Evolutionary conservation across 2,329 filamentous ascomycete genomes (phyloP), one percentile per base, ranked within the genome.

Genomic region (Colletotrichum truncatum): DNA sequence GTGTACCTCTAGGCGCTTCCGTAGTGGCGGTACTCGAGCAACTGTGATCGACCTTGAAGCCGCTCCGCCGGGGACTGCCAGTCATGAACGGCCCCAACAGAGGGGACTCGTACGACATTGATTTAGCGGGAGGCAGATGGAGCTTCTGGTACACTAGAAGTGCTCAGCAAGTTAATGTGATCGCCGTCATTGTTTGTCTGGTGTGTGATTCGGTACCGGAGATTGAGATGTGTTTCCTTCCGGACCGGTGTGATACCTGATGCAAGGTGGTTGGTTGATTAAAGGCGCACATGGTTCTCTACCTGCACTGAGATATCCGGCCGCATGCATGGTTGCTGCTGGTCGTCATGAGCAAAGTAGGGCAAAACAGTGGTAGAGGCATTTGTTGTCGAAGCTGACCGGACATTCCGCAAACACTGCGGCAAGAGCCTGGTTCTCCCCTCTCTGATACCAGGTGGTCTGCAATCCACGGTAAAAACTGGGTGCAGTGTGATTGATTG

Each of bases 101-200:
- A 65, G 63, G 63, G 49, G 51, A 62, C 41, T 65, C 63, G 63
- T 65, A 65, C 57, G 63, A 65, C 63, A 62, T 43, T 62, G 34
- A 65, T 45, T 62, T 62, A 51, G 63, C 49, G 57, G 63, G 34
- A 51, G 36, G 26, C 55, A 26, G 43, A 55, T 45, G 57, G 41
- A 49, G 57, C 34, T 30, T 49, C 49, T 49, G 43, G n/a, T n/a
- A n/a, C n/a, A n/a, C n/a, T 51, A 32, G 12, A 51, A 36, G 62
- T 62, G 43, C 49, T 48, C 28, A 57, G 34, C 41, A 32, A 21
- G 32, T 49, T 38, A 30, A 55, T 16, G 26, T 32, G 28, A 25
- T 34, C 48, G 56, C 43, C 56, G 63, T 45, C 34, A 51, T 51
- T 51, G 57, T 51, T 18, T 54, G 26, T 32, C 28, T 23, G 34